Evolutionary conservation across 352 stramenopile genomes (phyloP).

Genomic region (Phytophthora cactorum): DNA sequence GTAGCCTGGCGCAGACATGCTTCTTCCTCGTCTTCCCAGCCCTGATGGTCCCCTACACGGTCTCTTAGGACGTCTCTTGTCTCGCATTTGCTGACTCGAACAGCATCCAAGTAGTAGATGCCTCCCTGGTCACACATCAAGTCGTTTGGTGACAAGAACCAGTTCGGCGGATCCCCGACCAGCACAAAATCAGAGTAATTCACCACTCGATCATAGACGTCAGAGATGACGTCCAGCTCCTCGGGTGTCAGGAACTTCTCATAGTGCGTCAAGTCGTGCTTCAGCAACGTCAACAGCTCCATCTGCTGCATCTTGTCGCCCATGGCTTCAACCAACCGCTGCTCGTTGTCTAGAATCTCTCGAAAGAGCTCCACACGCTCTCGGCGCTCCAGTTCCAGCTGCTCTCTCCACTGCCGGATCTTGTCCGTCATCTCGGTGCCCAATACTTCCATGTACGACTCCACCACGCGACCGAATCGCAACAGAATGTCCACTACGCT

Average conservation of each 20-base stretch:
- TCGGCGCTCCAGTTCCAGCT: conserved; percentile 20
- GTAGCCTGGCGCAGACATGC: conserved; percentile 32
- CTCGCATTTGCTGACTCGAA: conserved; percentile 31
- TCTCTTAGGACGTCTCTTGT: conserved; percentile 18
- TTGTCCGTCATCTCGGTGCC: conserved; percentile 18
- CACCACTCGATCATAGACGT: conserved; percentile 24
- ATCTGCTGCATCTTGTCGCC: conserved; percentile 34
- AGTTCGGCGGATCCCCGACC: conserved; percentile 18
- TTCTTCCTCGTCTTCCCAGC: conserved; percentile 30
- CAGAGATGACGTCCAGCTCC: conserved; percentile 36
- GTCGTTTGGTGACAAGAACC: conserved; percentile 31
- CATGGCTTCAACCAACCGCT: conserved; percentile 18
- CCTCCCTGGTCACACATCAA: conserved; percentile 6
- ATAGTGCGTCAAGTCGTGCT: conserved; percentile 17
- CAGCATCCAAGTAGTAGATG: conserved; percentile 29
- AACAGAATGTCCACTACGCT: conserved; percentile 18
- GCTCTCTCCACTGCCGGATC: conserved; percentile 17
- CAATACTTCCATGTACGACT: conserved; percentile 27
- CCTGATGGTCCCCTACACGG: conserved; percentile 10
- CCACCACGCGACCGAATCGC: conserved; percentile 19
- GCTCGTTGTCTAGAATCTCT: conserved; percentile 15
- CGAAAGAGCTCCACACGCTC: conserved; percentile 24
- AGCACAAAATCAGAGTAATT: conserved; percentile 26
- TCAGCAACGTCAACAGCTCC: conserved; percentile 32
- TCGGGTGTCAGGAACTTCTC: conserved; percentile 17